Evolutionary conservation across 2,329 filamentous ascomycete genomes (phyloP).

Genomic region (Chaetoscypha palmicola): DNA sequence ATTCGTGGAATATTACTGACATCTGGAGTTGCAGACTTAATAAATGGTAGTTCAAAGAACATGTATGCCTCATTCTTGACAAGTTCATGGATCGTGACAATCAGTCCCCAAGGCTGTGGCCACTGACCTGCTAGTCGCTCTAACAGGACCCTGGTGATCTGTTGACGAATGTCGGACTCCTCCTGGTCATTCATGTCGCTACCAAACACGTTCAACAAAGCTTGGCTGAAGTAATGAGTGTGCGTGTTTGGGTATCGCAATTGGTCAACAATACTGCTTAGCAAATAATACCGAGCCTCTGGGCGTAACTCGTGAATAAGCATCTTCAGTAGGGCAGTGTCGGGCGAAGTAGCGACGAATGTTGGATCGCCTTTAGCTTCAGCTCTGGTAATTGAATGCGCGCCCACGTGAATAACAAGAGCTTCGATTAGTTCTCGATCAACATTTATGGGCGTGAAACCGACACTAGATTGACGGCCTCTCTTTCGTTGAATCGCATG

Average conservation of each 20-base stretch:
- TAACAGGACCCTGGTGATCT: constrained; percentile 80
- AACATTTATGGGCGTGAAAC: constrained; percentile 59
- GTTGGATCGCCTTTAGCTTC: constrained; percentile 52
- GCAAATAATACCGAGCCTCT: constrained; percentile 76
- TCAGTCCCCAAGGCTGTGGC: constrained; percentile 92
- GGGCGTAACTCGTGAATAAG: constrained; percentile 68
- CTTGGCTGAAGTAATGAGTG: constrained; percentile 88
- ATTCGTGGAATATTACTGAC: constrained; percentile 41
- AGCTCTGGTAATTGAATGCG: constrained; percentile 58
- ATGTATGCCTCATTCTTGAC: constrained; percentile 85
- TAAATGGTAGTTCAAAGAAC: constrained; percentile 89
- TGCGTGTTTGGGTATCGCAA: constrained; percentile 83
- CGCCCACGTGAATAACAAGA: constrained; percentile 74
- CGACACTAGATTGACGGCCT: constrained; percentile 54
- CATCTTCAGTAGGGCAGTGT: constrained; percentile 66
- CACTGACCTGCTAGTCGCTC: constrained; percentile 84
- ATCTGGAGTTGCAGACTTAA: constrained; percentile 75
- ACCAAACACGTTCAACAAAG: constrained; percentile 78
- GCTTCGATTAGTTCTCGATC: constrained; percentile 70
- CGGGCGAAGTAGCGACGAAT: constrained; percentile 58
- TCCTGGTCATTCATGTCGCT: constrained; percentile 66
- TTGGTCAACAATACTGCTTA: constrained; percentile 83
- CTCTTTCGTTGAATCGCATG: constrained; percentile 60
- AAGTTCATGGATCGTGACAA: constrained; percentile 81
- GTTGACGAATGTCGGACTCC: constrained; percentile 76